Conservation (phyloP, 164 flowering plant species). For the Nelumbo lutea region DNA sequence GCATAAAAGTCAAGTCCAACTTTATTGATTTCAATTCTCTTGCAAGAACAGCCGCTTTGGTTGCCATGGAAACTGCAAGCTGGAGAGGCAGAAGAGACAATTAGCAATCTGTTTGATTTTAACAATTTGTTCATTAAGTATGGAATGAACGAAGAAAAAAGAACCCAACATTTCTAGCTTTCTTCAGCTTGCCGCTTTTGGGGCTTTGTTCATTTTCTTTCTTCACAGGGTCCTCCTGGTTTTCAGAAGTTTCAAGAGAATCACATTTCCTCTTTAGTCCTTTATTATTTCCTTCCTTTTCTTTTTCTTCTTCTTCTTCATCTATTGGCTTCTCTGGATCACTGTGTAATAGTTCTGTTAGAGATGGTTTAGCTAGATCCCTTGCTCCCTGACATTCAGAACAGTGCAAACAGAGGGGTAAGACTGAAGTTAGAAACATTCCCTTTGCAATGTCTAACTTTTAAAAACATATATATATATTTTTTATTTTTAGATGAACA, state of each 20-base stretch:
- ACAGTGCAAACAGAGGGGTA: not conserved
- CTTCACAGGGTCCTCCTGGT: constrained; percentile 20
- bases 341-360: constrained; percentile 50
- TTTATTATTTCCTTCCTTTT: constrained; percentile 19
- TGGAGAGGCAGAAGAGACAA: constrained; percentile 18
- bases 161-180: constrained; percentile 63
- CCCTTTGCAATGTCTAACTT: too few species aligned
- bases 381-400: constrained; percentile 60
- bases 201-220: constrained; percentile 28
- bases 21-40: constrained; percentile 69
- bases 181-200: constrained; percentile 47
- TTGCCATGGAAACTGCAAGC: constrained; percentile 88
- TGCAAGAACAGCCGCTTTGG: constrained; percentile 69
- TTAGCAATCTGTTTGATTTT: not conserved
- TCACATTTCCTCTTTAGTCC: constrained; percentile 55
- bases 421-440: not conserved
- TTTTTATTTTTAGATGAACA: too few species aligned
- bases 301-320: constrained; percentile 19
- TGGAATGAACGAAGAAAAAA: not conserved
- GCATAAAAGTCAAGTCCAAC: constrained; percentile 62
- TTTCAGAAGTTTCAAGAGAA: constrained; percentile 27
- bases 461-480: too few species aligned
- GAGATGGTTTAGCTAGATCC: constrained; percentile 59
- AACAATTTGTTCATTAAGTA: too few species aligned
- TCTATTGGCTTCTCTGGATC: constrained; percentile 20